Evolutionary conservation across 331 rosid species (phyloP), one percentile per base, ranked within the genome.

Genomic region (Acacia concinna): DNA sequence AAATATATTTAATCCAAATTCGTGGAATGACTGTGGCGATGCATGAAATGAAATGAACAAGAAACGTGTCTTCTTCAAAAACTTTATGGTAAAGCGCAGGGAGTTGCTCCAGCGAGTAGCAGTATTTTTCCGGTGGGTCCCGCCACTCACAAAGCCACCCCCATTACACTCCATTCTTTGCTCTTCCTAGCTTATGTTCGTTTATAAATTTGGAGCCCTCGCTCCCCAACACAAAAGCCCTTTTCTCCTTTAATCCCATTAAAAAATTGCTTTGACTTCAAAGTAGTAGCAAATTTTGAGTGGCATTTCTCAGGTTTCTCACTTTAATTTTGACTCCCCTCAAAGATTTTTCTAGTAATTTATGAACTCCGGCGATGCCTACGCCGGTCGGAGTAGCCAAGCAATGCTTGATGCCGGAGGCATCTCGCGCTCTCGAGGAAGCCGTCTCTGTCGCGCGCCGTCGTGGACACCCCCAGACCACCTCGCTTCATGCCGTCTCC

Each of bases 381-480:
- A 91, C 99, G 85, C 92, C 99, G 82, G 94, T 96, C 8, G 84
- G 84, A 80, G 68, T 80, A 27, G 99, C 98, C 67, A 86, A 97
- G 84, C 97, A 93, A 86, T 96, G 99, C 88, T 81, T 96, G 18
- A 94, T 97, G 0, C 25, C 90, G 5, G 99, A 96, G 6, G 97
- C 99, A 0, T 90, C 90, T 0, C 88, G 83, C 38, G 93, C 94
- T 59, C 91, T 96, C 6, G 97, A 93, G 87, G 97, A 96, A 83
- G 97, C 99, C 0, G 99, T 93, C 10, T 60, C 90, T 1, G 99
- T 96, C 9, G 99, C 99, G 1, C 92, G 97, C 46, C 92, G 97
- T 2, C 91, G 99, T 0, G 92, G 97, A 1, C 99, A 96, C 44
- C 93, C 89, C 0, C 99, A 93, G 32, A 96, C 97, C 43, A 93